These are phyloP conservation scores for Trichosporon asahii DNA, from an alignment of 1,284 basidiomycete species.

Conservation along the genomic window DNA sequence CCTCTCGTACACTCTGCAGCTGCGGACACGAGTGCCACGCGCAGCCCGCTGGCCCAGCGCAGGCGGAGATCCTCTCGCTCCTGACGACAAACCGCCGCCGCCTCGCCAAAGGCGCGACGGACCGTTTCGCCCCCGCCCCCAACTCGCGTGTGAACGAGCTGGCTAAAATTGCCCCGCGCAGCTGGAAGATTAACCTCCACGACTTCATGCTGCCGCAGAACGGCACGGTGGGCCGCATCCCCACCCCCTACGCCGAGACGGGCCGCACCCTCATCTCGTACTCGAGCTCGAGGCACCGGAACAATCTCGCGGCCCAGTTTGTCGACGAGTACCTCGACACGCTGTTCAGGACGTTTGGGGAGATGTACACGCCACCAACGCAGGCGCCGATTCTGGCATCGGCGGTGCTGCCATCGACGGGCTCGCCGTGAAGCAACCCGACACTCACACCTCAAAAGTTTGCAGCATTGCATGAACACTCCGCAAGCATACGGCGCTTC, in stretches of 20 bases:
- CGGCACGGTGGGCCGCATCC: conserved; percentile 2
- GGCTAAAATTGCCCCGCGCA: neutral
- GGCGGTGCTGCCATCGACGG: no score
- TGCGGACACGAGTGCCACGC: neutral
- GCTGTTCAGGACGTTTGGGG: neutral
- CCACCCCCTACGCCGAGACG: neutral
- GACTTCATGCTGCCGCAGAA: conserved; percentile 5
- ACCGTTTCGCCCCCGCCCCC: neutral
- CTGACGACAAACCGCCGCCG: neutral
- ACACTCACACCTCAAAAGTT: no score
- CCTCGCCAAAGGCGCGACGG: neutral
- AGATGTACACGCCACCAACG: neutral
- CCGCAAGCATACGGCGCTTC: neutral
- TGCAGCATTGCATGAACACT: no score
- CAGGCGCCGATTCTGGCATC: neutral
- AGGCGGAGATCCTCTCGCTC: neutral
- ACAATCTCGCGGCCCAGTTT: neutral
- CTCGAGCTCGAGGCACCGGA: neutral
- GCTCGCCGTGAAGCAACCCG: no score
- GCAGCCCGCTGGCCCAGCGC: neutral
- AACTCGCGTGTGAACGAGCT: neutral
- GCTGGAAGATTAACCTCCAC: neutral
- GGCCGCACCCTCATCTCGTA: neutral
- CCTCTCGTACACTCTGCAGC: neutral
- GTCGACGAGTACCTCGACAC: neutral